phyloP scores from a whole-genome alignment of 75 land plant genomes.

The Cunninghamia lanceolata region DNA sequence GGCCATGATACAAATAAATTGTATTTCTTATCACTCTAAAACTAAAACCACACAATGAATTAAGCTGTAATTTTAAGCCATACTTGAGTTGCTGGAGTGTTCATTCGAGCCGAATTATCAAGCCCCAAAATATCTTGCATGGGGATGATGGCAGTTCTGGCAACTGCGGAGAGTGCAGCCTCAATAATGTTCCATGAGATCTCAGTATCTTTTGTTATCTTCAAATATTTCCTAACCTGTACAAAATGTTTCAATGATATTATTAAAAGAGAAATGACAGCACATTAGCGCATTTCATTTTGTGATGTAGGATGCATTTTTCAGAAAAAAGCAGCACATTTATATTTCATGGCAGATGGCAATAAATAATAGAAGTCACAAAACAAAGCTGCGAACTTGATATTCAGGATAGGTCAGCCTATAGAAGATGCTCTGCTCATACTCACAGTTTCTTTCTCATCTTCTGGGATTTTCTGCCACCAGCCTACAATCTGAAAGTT shows the following conservation, averaged over 20 bases:
- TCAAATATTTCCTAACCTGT: conserved; percentile 62
- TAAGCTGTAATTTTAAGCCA: neutral
- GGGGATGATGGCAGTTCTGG: conserved; percentile 71
- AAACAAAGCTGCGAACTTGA: neutral
- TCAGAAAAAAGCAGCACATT: neutral
- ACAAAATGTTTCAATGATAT: conserved; percentile 1
- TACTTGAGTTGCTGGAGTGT: conserved; percentile 90
- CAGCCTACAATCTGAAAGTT: conserved; percentile 65
- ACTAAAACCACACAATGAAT: neutral
- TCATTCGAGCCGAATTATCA: conserved; percentile 91
- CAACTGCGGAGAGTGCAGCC: conserved; percentile 75
- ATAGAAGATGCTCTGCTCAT: neutral
- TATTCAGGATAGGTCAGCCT: neutral
- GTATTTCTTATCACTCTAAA: neutral
- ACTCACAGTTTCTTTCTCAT: conserved; percentile 70
- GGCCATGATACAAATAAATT: neutral
- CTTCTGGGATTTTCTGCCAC: conserved; percentile 62
- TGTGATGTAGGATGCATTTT: neutral
- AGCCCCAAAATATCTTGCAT: conserved; percentile 90
- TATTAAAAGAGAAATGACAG: conserved; percentile 3
- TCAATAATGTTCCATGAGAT: conserved; percentile 74
- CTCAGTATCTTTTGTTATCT: conserved; percentile 40
- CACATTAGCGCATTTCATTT: neutral
- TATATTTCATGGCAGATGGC: neutral
- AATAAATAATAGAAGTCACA: neutral